These are phyloP conservation scores for Kodamaea jinghongensis DNA, from an alignment of 805 yeast species.

Conservation along the genomic window DNA sequence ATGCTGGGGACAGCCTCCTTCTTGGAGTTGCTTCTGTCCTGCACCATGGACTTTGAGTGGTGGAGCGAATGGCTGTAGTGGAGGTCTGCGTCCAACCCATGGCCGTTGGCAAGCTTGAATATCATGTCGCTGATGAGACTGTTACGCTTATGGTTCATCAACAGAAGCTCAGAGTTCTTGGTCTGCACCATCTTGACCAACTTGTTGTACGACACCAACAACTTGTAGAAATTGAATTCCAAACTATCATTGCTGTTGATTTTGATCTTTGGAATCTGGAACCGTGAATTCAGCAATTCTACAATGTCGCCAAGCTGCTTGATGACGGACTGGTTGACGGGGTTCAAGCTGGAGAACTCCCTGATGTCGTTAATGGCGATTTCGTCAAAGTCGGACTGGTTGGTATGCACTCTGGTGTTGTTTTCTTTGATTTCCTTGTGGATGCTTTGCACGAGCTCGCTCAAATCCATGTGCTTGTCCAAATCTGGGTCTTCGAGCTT, in stretches of 20 bases:
- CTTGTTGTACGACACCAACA: conserved; percentile 15
- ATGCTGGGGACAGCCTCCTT: not conserved
- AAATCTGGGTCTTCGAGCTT: conserved; percentile 6
- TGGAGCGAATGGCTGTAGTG: conserved; percentile 3
- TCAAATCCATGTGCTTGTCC: conserved; percentile 7
- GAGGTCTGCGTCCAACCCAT: conserved; percentile 3
- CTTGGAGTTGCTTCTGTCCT: not conserved
- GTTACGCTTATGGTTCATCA: conserved; percentile 13
- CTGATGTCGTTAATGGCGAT: conserved; percentile 5
- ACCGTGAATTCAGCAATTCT: conserved; percentile 2
- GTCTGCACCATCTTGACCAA: conserved; percentile 11
- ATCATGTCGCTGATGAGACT: conserved; percentile 7
- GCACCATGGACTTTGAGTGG: conserved; percentile 1
- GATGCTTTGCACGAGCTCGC: conserved; percentile 3
- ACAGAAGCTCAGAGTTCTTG: conserved; percentile 15
- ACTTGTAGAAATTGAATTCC: conserved; percentile 14
- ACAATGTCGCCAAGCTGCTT: conserved; percentile 2
- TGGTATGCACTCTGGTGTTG: conserved; percentile 2
- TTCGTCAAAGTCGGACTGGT: conserved; percentile 1
- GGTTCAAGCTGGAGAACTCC: conserved; percentile 6
- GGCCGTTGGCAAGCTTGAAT: conserved; percentile 6
- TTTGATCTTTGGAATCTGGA: conserved; percentile 6
- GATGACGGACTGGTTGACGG: conserved; percentile 9
- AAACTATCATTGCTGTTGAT: conserved; percentile 7
- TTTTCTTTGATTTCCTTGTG: conserved; percentile 7